These are phyloP conservation scores for Metarhizium humberi DNA, from an alignment of 2,329 filamentous ascomycete genomes.

Conservation along the genomic window DNA sequence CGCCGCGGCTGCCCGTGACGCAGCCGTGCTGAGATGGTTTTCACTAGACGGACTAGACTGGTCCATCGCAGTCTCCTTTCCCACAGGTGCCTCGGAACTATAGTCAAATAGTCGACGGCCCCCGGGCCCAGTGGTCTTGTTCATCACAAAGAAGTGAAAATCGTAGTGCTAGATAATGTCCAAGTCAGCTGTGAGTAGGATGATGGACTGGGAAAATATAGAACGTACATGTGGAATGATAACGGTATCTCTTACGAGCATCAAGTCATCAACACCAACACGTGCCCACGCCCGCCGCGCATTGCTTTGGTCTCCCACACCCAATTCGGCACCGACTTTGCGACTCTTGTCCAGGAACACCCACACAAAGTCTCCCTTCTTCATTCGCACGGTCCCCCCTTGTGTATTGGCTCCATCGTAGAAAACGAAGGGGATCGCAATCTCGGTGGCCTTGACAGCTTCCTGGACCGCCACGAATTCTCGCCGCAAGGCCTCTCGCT, in stretches of 20 bases:
- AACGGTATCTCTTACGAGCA: constrained; percentile 82
- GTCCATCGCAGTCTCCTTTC: constrained; percentile 2
- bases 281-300: constrained; percentile 77
- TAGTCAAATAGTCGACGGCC: constrained; percentile 72
- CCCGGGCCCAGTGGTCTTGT: constrained; percentile 67
- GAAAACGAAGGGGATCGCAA: constrained; percentile 90
- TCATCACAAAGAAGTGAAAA: constrained; percentile 94
- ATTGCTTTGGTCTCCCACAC: constrained; percentile 60
- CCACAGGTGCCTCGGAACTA: constrained; percentile 36
- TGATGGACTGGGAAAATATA: background rate
- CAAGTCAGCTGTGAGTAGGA: background rate
- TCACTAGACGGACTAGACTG: constrained; percentile 1
- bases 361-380: constrained; percentile 91
- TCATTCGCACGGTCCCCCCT: constrained; percentile 73
- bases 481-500: constrained; percentile 66
- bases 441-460: constrained; percentile 78
- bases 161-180: constrained; percentile 68
- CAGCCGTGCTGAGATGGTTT: constrained; percentile 20
- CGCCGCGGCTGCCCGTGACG: constrained; percentile 27
- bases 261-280: constrained; percentile 88
- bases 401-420: constrained; percentile 90
- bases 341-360: constrained; percentile 84
- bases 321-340: constrained; percentile 78
- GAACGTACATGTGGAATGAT: constrained; percentile 85
- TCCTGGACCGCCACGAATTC: constrained; percentile 82